phyloP scores from a whole-genome alignment of 2,329 filamentous ascomycete species.

The Pezicula radicicola region DNA sequence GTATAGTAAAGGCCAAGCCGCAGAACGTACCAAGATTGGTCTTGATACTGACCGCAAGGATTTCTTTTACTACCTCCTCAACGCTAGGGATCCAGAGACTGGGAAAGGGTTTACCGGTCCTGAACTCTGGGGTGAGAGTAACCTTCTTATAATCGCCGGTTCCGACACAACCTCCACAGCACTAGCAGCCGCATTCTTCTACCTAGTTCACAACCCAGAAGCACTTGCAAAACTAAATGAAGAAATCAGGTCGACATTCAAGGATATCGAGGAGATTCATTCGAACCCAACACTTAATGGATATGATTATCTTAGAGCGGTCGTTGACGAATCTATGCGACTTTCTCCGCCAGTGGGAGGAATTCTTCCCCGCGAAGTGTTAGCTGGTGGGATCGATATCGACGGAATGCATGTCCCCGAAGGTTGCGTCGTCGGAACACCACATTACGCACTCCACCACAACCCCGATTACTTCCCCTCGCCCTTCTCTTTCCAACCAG shows the following conservation, averaged over 20 bases:
- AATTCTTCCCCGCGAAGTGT: constrained; percentile 13
- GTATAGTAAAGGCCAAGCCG: constrained; percentile 65
- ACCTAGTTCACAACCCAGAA: constrained; percentile 31
- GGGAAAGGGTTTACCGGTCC: constrained; percentile 41
- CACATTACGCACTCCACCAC: constrained; percentile 42
- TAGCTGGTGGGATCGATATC: constrained; percentile 14
- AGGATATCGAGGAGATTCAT: constrained; percentile 31
- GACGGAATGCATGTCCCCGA: constrained; percentile 29
- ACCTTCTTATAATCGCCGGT: constrained; percentile 25
- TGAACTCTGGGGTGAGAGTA: constrained; percentile 22
- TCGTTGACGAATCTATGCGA: constrained; percentile 26
- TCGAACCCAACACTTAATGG: constrained; percentile 18
- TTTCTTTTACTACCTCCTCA: constrained; percentile 74
- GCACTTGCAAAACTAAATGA: constrained; percentile 25
- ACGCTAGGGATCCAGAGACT: constrained; percentile 68
- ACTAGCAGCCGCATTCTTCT: constrained; percentile 35
- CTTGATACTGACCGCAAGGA: constrained; percentile 61
- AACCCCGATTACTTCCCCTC: constrained; percentile 38
- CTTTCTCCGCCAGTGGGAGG: constrained; percentile 15
- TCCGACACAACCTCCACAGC: constrained; percentile 39
- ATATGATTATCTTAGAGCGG: constrained; percentile 35
- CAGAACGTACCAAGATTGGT: constrained; percentile 63
- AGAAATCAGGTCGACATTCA: constrained; percentile 19
- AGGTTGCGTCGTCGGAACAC: constrained; percentile 40
- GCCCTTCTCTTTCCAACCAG: constrained; percentile 37